Percentiles rank a stretch among this genome's conserved stretches.
Conservation (phyloP, 2,329 filamentous ascomycete species). For the Didymella keratinophila region DNA sequence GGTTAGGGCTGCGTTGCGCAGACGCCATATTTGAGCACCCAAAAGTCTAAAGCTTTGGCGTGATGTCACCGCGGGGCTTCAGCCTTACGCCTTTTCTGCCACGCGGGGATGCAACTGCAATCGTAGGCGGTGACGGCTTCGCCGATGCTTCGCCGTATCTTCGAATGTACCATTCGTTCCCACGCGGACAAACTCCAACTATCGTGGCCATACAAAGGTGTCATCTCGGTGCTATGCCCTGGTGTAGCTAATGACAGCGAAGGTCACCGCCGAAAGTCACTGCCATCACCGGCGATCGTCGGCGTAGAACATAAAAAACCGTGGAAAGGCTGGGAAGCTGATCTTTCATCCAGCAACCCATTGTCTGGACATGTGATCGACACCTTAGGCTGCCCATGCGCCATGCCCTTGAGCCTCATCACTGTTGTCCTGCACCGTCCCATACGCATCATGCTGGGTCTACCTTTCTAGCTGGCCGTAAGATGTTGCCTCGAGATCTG, state of each 20-base stretch:
- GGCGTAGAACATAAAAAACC: background rate
- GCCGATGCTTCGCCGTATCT: background rate
- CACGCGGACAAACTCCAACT: background rate
- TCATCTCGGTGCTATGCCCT: constrained; percentile 6
- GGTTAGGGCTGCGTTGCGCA: background rate
- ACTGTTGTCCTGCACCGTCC: no score
- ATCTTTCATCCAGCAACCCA: background rate
- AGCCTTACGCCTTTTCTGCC: constrained; percentile 4
- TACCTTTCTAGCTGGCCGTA: no score
- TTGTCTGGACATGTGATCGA: no score
- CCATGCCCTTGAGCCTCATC: no score
- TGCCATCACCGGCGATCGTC: background rate
- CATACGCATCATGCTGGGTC: no score
- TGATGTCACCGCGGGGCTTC: constrained; percentile 14
- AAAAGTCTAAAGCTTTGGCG: background rate
- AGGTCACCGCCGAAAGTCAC: background rate
- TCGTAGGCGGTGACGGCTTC: background rate
- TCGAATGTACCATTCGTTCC: no score
- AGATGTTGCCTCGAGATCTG: no score
- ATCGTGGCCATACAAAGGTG: background rate
- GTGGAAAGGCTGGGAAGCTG: background rate
- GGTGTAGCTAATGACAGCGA: constrained; percentile 1
- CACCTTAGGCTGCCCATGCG: no score
- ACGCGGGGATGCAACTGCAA: background rate
- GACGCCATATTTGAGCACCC: constrained; percentile 5